phyloP scores from a whole-genome alignment of 1,284 basidiomycete genomes.

The Melampsora larici-populina region DNA sequence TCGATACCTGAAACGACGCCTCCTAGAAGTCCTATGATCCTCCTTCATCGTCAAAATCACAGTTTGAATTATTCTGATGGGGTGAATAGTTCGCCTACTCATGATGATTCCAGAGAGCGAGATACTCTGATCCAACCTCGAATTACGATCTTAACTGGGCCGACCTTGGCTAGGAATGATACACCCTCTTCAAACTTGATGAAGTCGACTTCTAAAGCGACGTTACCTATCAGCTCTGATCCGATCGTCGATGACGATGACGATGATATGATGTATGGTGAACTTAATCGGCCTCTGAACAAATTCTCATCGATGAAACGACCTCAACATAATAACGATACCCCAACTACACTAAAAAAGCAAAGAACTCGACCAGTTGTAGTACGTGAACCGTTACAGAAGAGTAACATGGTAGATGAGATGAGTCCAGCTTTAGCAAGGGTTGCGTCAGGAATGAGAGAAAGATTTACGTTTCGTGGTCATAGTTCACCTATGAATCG shows the following conservation, averaged over 20 bases:
- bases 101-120: too few species aligned
- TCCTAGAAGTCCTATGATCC: too few species aligned
- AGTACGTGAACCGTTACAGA: background rate
- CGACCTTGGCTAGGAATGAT: too few species aligned
- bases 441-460: slow-evolving; percentile 28
- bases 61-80: too few species aligned
- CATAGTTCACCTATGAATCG: background rate
- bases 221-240: slow-evolving; percentile 28
- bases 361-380: background rate
- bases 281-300: background rate
- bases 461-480: slow-evolving; percentile 16
- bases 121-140: too few species aligned
- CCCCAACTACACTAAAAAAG: background rate
- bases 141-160: background rate
- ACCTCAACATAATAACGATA: background rate
- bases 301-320: too few species aligned
- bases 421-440: slow-evolving; percentile 36
- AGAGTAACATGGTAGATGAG: slow-evolving; percentile 5
- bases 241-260: slow-evolving; percentile 29
- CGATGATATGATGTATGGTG: background rate
- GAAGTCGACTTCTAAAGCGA: too few species aligned
- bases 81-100: too few species aligned
- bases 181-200: too few species aligned
- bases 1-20: too few species aligned
- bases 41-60: too few species aligned